These are phyloP conservation scores for Elsinoe fawcettii DNA, from an alignment of 2,329 filamentous ascomycete species.

Conservation along the genomic window DNA sequence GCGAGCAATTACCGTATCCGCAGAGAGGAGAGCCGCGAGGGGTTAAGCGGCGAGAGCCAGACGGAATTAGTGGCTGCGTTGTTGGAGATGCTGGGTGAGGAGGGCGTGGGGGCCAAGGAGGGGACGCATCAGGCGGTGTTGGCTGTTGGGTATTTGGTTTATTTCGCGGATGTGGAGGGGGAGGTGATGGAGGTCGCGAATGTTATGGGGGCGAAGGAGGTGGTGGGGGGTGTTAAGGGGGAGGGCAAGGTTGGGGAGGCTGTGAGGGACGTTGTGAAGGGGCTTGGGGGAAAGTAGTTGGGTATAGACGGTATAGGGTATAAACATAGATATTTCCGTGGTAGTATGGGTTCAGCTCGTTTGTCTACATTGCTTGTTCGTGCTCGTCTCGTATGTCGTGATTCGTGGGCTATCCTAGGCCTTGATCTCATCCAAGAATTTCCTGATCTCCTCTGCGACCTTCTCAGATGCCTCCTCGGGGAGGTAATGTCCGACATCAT, in stretches of 20 bases:
- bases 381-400: not conserved
- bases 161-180: constrained; percentile 60
- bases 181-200: constrained; percentile 73
- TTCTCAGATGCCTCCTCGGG: constrained; percentile 39
- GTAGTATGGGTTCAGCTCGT: too few species aligned
- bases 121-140: constrained; percentile 52
- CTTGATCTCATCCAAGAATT: constrained; percentile 18
- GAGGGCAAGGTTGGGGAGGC: constrained; percentile 30
- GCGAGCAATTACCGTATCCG: constrained; percentile 60
- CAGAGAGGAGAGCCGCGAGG: constrained; percentile 46
- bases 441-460: constrained; percentile 25
- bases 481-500: constrained; percentile 40
- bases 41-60: constrained; percentile 61
- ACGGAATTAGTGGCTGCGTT: constrained; percentile 75
- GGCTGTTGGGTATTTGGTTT: constrained; percentile 68
- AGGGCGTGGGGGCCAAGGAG: constrained; percentile 4
- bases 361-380: not conserved
- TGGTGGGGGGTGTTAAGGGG: constrained; percentile 42
- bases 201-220: constrained; percentile 65
- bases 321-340: not conserved
- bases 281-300: not conserved
- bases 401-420: not conserved
- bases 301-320: too few species aligned
- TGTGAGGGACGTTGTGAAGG: constrained; percentile 25
- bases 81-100: constrained; percentile 47